These are phyloP conservation scores for Dalechampia spathulata DNA, from an alignment of 441 rosid genomes.

Conservation along the genomic window DNA sequence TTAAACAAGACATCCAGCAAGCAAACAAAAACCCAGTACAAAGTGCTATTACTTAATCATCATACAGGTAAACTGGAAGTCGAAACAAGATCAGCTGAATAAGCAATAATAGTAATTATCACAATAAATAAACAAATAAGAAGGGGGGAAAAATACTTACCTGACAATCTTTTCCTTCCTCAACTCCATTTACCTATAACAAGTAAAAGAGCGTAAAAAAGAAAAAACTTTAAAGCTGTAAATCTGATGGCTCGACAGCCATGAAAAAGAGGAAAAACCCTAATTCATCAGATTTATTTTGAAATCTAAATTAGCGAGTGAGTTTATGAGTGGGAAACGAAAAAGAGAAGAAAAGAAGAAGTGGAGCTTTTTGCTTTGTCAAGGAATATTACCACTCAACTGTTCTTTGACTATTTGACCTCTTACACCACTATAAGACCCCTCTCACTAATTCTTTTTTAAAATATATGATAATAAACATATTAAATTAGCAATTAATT, in stretches of 20 bases:
- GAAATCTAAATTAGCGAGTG: background rate
- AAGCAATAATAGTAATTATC: background rate
- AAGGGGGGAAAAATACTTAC: constrained; percentile 31
- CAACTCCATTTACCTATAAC: constrained; percentile 46
- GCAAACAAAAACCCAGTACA: too few relatives aligned
- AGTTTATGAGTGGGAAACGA: too few relatives aligned
- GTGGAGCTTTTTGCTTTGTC: too few relatives aligned
- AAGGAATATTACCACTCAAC: too few relatives aligned
- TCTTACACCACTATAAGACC: background rate
- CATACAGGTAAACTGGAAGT: background rate
- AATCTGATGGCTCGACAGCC: constrained; percentile 5
- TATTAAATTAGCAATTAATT: too few relatives aligned
- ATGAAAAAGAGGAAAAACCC: too few relatives aligned
- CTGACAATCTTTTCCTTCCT: constrained; percentile 64
- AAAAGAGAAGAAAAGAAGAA: too few relatives aligned
- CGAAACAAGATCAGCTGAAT: constrained; percentile 8
- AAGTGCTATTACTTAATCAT: too few relatives aligned
- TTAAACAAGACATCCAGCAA: too few relatives aligned
- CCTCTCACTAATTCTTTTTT: too few relatives aligned
- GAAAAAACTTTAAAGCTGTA: constrained; percentile 3
- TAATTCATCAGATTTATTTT: too few relatives aligned
- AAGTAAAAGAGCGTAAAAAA: constrained; percentile 8
- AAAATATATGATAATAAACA: too few relatives aligned
- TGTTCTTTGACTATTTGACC: background rate
- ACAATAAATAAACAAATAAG: background rate